Conservation (phyloP, 495 filamentous ascomycete genomes). For the Aspergillus heteromorphus region DNA sequence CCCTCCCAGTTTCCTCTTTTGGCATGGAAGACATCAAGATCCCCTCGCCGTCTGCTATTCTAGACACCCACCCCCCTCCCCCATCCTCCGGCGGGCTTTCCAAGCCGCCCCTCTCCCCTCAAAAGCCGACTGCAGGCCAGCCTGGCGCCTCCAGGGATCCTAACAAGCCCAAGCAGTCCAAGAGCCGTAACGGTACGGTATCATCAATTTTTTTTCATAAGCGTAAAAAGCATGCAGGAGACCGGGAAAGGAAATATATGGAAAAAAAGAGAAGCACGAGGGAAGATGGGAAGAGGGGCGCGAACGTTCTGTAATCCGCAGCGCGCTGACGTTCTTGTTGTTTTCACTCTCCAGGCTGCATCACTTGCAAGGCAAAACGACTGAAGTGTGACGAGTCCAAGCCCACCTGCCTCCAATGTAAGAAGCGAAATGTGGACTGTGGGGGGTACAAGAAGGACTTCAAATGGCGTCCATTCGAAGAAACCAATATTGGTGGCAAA, state of each 20-base stretch:
- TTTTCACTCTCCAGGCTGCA: constrained; percentile 53
- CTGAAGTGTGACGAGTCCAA: constrained; percentile 81
- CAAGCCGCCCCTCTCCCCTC: constrained; percentile 28
- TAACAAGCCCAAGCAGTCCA: constrained; percentile 70
- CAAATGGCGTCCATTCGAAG: constrained; percentile 79
- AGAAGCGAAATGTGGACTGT: constrained; percentile 62
- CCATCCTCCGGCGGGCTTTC: constrained; percentile 22
- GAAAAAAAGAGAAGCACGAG: not conserved
- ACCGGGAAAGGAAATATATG: not conserved
- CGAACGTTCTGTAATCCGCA: constrained; percentile 13
- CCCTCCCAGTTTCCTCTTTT: constrained; percentile 7
- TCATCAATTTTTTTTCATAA: constrained; percentile 14
- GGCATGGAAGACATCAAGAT: constrained; percentile 61
- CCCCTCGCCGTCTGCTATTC: constrained; percentile 57
- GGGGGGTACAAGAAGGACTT: constrained; percentile 81
- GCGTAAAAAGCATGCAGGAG: not conserved
- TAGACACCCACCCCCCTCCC: constrained; percentile 39
- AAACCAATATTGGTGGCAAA: constrained; percentile 54
- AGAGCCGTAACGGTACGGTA: constrained; percentile 74
- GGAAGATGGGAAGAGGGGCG: not conserved
- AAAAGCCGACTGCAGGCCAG: constrained; percentile 27
- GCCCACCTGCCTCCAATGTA: constrained; percentile 68
- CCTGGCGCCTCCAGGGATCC: constrained; percentile 16
- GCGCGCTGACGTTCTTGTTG: constrained; percentile 31
- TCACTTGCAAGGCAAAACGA: constrained; percentile 76